Evolutionary conservation across 2,329 filamentous ascomycete species (phyloP).

Genomic region (Trichocomaceae sp.): DNA sequence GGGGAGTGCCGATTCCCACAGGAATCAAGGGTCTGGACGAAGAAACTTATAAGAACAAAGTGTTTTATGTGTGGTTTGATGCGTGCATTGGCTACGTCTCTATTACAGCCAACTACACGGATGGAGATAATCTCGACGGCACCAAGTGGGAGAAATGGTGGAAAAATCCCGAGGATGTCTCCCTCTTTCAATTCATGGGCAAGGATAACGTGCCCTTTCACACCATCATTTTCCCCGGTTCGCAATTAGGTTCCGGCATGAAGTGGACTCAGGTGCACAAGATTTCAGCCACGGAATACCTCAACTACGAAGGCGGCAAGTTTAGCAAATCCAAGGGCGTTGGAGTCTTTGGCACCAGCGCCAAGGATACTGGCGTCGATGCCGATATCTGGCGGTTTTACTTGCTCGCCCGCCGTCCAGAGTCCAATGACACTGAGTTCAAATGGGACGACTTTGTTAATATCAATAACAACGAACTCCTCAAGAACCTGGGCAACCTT

Average conservation of each 20-base stretch:
- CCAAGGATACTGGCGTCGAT: slow-evolving; percentile 75
- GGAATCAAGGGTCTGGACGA: slow-evolving; percentile 23
- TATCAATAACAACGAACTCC: slow-evolving; percentile 82
- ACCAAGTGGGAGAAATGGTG: slow-evolving; percentile 86
- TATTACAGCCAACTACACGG: slow-evolving; percentile 84
- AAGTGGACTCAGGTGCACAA: slow-evolving; percentile 87
- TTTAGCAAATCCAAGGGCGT: slow-evolving; percentile 88
- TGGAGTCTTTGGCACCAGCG: slow-evolving; percentile 86
- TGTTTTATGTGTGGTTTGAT: slow-evolving; percentile 91
- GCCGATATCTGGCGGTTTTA: slow-evolving; percentile 93
- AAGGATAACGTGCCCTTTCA: slow-evolving; percentile 88
- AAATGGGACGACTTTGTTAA: slow-evolving; percentile 80
- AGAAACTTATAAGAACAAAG: slow-evolving; percentile 63
- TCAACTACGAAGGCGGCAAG: slow-evolving; percentile 84
- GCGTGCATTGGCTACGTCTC: slow-evolving; percentile 93
- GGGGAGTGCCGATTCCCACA: slow-evolving; percentile 61
- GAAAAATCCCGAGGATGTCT: slow-evolving; percentile 80
- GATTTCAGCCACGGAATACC: slow-evolving; percentile 80
- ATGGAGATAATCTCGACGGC: slow-evolving; percentile 24
- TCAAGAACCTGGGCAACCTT: slow-evolving; percentile 65
- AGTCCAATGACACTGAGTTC: slow-evolving; percentile 81
- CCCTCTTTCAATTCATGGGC: slow-evolving; percentile 92
- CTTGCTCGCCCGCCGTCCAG: slow-evolving; percentile 75
- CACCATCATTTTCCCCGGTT: slow-evolving; percentile 84
- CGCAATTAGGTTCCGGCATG: slow-evolving; percentile 74